Conservation (phyloP, 2,329 filamentous ascomycete genomes). For the Colletotrichum ledebouriae region DNA sequence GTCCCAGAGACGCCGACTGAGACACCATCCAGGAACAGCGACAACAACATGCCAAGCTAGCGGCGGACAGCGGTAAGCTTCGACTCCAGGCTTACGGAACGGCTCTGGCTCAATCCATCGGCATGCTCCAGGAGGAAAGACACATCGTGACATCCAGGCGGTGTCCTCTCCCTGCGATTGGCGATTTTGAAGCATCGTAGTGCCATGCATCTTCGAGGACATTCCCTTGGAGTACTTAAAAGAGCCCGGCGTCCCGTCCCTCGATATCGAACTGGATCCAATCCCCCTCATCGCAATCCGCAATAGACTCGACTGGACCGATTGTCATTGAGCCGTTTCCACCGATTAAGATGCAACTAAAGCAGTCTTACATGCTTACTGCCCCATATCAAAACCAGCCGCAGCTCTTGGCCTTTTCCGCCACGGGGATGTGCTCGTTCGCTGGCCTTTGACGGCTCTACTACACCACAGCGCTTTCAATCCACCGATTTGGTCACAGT, state of each 20-base stretch:
- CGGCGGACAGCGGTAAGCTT: constrained; percentile 1
- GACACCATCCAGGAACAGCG: constrained; percentile 23
- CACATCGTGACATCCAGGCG: neutral
- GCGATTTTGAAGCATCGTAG: neutral
- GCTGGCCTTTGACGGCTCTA: constrained; percentile 1
- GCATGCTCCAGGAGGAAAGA: neutral
- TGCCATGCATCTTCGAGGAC: too few species aligned
- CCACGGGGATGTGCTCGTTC: constrained; percentile 11
- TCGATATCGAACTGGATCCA: neutral
- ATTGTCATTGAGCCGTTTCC: constrained; percentile 21
- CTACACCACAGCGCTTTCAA: constrained; percentile 1
- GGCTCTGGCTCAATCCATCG: neutral
- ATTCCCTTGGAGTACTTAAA: too few species aligned
- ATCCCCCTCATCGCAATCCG: neutral
- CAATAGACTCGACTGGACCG: neutral
- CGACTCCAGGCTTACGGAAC: neutral
- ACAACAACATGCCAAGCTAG: constrained; percentile 3
- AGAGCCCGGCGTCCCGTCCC: neutral
- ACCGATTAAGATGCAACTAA: constrained; percentile 35
- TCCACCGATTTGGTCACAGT: neutral
- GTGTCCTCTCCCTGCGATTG: neutral
- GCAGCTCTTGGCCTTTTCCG: neutral
- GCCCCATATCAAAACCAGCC: constrained; percentile 31
- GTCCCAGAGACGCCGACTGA: neutral
- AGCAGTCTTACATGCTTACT: constrained; percentile 37